These are phyloP conservation scores for Tuber microsphaerosporum DNA, from an alignment of 495 filamentous ascomycete genomes.

Conservation along the genomic window DNA sequence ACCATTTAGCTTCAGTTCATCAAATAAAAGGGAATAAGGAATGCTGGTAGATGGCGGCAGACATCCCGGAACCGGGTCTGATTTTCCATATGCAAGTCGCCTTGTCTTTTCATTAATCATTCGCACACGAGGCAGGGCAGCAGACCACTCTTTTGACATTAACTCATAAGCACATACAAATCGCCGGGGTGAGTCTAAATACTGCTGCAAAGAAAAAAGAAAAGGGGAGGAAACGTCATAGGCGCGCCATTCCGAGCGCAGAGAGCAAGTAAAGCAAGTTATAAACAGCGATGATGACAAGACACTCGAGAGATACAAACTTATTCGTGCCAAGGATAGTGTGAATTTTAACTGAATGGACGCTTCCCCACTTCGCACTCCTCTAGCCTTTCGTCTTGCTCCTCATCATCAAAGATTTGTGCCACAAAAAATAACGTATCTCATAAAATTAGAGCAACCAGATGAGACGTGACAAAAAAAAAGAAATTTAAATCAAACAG, in stretches of 20 bases:
- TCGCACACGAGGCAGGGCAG: constrained; percentile 4
- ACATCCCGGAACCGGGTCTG: background rate
- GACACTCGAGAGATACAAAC: background rate
- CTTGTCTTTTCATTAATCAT: constrained; percentile 4
- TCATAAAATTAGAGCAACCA: background rate
- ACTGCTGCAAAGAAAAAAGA: background rate
- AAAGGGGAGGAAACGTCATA: background rate
- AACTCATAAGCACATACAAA: constrained; percentile 3
- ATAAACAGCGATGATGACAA: background rate
- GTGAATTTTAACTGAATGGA: constrained; percentile 1
- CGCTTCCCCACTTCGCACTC: background rate
- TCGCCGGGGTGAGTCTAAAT: constrained; percentile 2
- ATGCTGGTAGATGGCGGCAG: background rate
- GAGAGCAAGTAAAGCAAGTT: background rate
- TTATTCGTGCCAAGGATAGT: background rate
- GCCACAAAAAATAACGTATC: background rate
- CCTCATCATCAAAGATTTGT: background rate
- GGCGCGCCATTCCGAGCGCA: background rate
- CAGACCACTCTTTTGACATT: constrained; percentile 4
- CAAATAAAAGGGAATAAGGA: background rate
- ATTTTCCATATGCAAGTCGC: background rate
- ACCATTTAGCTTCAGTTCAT: constrained; percentile 5
- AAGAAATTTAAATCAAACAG: constrained; percentile 41
- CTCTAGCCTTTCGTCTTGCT: background rate
- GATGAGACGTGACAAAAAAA: constrained; percentile 36